Conservation (phyloP, 768 basidiomycete genomes). For the Calocera viscosa region DNA sequence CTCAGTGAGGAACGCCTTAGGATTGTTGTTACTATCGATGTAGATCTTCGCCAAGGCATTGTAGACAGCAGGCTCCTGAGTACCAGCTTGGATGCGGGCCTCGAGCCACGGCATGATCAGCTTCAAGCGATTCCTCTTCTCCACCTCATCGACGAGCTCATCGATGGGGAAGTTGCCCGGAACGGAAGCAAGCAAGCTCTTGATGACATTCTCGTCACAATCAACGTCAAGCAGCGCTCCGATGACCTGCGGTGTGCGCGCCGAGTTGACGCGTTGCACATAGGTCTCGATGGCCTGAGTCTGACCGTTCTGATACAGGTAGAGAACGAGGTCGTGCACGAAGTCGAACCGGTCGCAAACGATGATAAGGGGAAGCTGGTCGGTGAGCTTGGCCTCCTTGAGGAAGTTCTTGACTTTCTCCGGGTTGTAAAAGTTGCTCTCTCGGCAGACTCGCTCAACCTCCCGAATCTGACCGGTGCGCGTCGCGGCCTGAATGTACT, state of each 20-base stretch:
- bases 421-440: constrained; percentile 94
- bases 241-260: constrained; percentile 90
- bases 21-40: constrained; percentile 98
- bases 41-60: constrained; percentile 98
- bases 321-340: constrained; percentile 95
- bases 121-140: constrained; percentile 90
- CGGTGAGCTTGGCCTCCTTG: constrained; percentile 91
- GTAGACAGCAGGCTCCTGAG: constrained; percentile 85
- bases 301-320: constrained; percentile 94
- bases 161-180: constrained; percentile 97
- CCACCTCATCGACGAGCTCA: constrained; percentile 93
- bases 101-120: constrained; percentile 96
- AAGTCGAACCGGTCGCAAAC: constrained; percentile 99
- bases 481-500: constrained; percentile 98
- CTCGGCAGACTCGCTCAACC: constrained; percentile 95
- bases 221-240: constrained; percentile 96
- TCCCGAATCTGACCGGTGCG: constrained; percentile 97
- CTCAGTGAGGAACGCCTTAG: constrained; percentile 94
- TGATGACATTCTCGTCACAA: constrained; percentile 93
- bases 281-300: constrained; percentile 99
- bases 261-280: constrained; percentile 94
- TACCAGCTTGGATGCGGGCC: constrained; percentile 81
- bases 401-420: constrained; percentile 99
- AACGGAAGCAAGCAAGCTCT: constrained; percentile 82
- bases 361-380: constrained; percentile 97